Evolutionary conservation across 495 filamentous ascomycete species (phyloP).

Genomic region (Delitschia confertaspora): DNA sequence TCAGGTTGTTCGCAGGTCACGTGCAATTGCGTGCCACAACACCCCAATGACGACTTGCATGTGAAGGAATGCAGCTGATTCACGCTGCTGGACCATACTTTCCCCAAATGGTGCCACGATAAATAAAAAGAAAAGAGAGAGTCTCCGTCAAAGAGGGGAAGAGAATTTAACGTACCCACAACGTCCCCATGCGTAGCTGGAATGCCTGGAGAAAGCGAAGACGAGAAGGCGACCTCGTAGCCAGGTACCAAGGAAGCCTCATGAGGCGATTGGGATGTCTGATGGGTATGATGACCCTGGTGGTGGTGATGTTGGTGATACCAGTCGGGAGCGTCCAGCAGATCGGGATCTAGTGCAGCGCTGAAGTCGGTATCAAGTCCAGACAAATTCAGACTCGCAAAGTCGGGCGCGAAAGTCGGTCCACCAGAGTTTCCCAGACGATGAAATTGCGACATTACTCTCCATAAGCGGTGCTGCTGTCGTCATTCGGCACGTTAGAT

Average conservation of each 20-base stretch:
- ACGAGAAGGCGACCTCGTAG: conserved; percentile 3
- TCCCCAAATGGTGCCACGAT: too few relatives aligned
- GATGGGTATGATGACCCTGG: neutral
- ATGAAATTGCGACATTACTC: conserved; percentile 18
- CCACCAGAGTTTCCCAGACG: conserved; percentile 9
- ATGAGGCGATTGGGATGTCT: conserved; percentile 6
- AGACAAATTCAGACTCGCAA: conserved; percentile 24
- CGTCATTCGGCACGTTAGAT: conserved; percentile 6
- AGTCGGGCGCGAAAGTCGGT: conserved; percentile 20
- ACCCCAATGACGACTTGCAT: too few relatives aligned
- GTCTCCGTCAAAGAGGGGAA: neutral
- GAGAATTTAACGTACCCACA: conserved; percentile 3
- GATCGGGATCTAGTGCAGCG: conserved; percentile 4
- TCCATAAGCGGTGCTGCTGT: conserved; percentile 18
- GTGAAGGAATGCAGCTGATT: too few relatives aligned
- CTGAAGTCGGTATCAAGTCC: conserved; percentile 21
- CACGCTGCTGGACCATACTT: too few relatives aligned
- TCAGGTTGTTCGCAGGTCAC: too few relatives aligned
- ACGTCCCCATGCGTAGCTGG: conserved; percentile 2
- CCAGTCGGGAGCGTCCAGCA: conserved; percentile 17
- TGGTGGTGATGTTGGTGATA: conserved; percentile 5
- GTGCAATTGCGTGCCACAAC: too few relatives aligned
- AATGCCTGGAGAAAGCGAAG: conserved; percentile 8
- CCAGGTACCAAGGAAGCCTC: conserved; percentile 4
- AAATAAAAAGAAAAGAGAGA: neutral